Base-by-base conservation (phyloP, 2,329 filamentous ascomycete genomes). In the Chaetomiaceae sp. region DNA sequence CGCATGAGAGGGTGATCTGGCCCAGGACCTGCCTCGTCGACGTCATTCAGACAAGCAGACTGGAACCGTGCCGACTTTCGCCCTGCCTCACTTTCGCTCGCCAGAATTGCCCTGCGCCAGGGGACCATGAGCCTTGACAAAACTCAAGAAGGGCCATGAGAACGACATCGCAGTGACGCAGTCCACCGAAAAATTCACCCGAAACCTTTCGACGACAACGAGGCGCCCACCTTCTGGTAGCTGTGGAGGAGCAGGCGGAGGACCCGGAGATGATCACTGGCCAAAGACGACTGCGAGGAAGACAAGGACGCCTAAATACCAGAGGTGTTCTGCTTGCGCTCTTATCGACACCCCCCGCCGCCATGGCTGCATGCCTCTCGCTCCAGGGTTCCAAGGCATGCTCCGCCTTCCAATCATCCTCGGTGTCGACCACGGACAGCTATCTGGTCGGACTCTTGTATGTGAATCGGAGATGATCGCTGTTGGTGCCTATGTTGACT, bases 321-420 rank as follows among this genome's bases (percentile, higher is more conserved):
- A 55, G 48, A 35, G 43, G 38, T 14, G 38, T 60, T 14, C 44
- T 65, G 19, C 37, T 65, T 31, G 57, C 60, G 44, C 44, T 62
- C 31, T 54, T 70, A 35, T 64, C 65, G 31, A 58, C 63, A 64
- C 70, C 65, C 75, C 67, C 61, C 17, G 50, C 56, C 20, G 55
- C 62, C 44, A 68, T 67, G 62, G 59, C 67, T 4, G 60, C 60
- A 23, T 77, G 89, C 66, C 79, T 93, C 60, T 83, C 88, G 23
- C 76, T 95, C 31, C 70, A 78, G 50, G 82, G 78, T 55, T 92
- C 89, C 27, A 83, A 75, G 5, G 69, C 76, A 48, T 95, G 89
- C 68, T 75, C 84, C 41, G 86, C 87, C 3, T 95, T 90, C 66
- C 76, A 78, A 65, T 74, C 76, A 35, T 81, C 87, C 6, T 89